Conservation (phyloP, 306 rosid genomes). For the Chamaecrista fasciculata region DNA sequence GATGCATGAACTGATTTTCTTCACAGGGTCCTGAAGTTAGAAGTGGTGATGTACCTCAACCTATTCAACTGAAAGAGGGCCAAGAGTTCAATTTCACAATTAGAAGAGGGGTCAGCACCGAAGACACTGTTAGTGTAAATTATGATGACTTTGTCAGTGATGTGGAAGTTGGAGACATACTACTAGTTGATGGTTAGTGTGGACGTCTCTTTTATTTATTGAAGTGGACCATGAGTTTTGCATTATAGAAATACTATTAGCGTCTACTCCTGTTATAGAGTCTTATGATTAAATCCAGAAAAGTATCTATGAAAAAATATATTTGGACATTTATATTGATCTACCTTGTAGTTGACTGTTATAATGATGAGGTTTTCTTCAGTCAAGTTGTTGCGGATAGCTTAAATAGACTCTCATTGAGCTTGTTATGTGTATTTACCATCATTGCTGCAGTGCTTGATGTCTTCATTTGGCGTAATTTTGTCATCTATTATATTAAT, state of each 20-base stretch:
- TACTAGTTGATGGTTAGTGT: conserved; percentile 81
- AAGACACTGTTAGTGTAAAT: conserved; percentile 84
- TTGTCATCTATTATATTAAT: conserved; percentile 6
- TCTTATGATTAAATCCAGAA: conserved; percentile 9
- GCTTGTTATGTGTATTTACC: background rate
- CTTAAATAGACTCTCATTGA: background rate
- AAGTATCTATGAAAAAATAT: background rate
- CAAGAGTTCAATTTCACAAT: conserved; percentile 84
- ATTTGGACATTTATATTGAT: background rate
- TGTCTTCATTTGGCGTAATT: background rate
- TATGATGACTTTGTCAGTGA: conserved; percentile 89
- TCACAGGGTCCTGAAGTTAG: conserved; percentile 98
- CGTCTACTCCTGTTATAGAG: background rate
- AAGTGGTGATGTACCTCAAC: conserved; percentile 82
- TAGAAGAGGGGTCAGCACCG: conserved; percentile 71
- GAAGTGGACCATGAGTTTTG: conserved; percentile 9
- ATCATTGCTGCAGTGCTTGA: conserved; percentile 7
- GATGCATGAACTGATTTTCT: conserved; percentile 23
- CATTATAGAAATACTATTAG: background rate
- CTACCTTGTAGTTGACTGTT: conserved; percentile 10
- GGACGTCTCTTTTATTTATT: background rate
- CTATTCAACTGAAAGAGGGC: conserved; percentile 69
- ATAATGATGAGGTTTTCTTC: background rate
- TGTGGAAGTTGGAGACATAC: conserved; percentile 81
- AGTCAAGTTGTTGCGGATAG: conserved; percentile 9